Evolutionary conservation across 257 asterid genomes (phyloP).

Genomic region (Paraleonurus japonicus): DNA sequence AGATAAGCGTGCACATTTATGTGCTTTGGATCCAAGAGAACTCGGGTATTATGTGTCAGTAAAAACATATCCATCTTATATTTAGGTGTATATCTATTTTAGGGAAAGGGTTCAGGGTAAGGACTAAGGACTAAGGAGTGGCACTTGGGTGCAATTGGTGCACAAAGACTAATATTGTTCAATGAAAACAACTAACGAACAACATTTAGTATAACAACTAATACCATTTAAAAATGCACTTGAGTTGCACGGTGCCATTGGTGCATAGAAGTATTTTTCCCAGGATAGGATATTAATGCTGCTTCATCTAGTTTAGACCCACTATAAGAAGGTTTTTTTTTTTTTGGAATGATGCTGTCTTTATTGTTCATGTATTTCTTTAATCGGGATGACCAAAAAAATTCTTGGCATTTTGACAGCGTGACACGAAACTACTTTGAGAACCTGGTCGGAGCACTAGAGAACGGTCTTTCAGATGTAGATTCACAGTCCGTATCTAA

Average conservation of each 20-base stretch:
- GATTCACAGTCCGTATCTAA: constrained; percentile 61
- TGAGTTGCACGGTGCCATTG: too few species aligned
- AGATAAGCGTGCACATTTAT: background rate
- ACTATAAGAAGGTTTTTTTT: background rate
- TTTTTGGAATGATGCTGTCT: background rate
- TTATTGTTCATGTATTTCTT: background rate
- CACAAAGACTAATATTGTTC: too few species aligned
- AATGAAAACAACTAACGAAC: too few species aligned
- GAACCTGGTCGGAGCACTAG: constrained; percentile 86
- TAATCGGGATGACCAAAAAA: background rate
- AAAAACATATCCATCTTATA: background rate
- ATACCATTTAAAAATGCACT: too few species aligned
- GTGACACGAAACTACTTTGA: constrained; percentile 91
- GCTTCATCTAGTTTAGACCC: background rate
- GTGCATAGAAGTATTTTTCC: too few species aligned
- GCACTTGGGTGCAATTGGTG: too few species aligned
- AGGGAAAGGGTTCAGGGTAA: background rate
- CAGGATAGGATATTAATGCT: background rate
- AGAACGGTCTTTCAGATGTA: constrained; percentile 91
- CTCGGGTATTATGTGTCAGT: background rate
- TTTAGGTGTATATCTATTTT: background rate
- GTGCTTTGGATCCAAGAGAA: background rate
- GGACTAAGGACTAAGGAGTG: too few species aligned
- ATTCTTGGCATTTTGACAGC: constrained; percentile 42
- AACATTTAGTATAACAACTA: too few species aligned